These are phyloP conservation scores for Fusarium continuum DNA, from an alignment of 2,329 filamentous ascomycete genomes.

Conservation along the genomic window DNA sequence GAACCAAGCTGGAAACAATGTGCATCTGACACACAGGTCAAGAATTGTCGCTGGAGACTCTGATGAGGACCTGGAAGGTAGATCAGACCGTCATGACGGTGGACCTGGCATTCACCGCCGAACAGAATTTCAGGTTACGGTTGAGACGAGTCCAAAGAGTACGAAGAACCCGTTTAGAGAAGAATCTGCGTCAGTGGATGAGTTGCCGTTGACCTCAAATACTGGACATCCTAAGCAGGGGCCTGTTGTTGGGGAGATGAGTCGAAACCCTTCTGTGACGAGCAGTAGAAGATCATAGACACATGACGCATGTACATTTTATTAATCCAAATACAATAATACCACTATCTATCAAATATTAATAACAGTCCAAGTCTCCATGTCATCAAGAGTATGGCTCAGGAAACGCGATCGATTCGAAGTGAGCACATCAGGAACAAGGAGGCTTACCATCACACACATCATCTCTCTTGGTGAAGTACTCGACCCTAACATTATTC, in stretches of 20 bases:
- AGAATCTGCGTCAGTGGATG: conserved; percentile 3
- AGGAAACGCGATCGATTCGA: too few relatives aligned
- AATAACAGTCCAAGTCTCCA: too few relatives aligned
- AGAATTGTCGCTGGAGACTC: conserved; percentile 37
- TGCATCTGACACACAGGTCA: conserved; percentile 34
- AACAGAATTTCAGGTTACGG: conserved; percentile 37
- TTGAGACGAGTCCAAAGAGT: conserved; percentile 22
- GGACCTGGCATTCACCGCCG: conserved; percentile 33
- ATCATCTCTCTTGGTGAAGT: too few relatives aligned
- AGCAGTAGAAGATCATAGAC: conserved; percentile 22
- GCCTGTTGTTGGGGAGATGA: conserved; percentile 7
- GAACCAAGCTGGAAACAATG: conserved; percentile 7
- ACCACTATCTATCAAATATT: too few relatives aligned
- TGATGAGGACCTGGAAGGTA: conserved; percentile 14
- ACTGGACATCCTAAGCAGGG: conserved; percentile 32
- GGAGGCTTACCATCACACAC: too few relatives aligned
- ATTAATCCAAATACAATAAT: not conserved
- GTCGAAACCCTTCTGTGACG: conserved; percentile 12
- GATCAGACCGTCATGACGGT: not conserved
- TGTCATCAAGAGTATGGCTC: too few relatives aligned
- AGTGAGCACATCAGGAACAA: too few relatives aligned
- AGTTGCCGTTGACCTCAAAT: conserved; percentile 36
- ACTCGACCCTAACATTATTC: too few relatives aligned
- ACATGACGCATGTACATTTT: too few relatives aligned
- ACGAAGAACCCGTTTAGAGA: conserved; percentile 6